A percentile compares a stretch with the other conserved stretches of the same genome.
Conservation (phyloP, 139 green algal species). For the Bryopsis sp. region DNA sequence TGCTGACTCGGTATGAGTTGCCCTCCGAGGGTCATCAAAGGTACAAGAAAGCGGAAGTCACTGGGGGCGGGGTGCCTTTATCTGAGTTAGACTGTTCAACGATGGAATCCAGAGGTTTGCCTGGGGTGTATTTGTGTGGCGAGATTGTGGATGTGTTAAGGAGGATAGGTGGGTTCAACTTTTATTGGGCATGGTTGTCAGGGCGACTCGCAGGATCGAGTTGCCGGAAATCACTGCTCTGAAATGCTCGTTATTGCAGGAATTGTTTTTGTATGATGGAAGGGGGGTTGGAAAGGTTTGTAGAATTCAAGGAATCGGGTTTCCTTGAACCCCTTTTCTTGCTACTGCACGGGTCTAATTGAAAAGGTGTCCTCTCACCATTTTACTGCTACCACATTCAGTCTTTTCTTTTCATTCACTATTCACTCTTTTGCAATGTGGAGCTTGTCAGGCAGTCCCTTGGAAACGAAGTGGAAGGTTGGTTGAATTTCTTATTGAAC, state of each 20-base stretch:
- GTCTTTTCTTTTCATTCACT: no score
- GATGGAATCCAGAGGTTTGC: slow-evolving; percentile 54
- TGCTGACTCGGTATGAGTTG: slow-evolving; percentile 50
- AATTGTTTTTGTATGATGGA: no score
- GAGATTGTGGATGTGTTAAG: slow-evolving; percentile 82
- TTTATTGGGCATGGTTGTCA: slow-evolving; percentile 78
- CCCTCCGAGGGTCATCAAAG: slow-evolving; percentile 46
- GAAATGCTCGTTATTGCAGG: no score
- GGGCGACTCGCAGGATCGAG: slow-evolving; percentile 64
- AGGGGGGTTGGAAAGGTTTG: no score
- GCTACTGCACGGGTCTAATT: no score
- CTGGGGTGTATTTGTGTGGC: slow-evolving; percentile 66
- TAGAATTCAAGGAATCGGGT: no score
- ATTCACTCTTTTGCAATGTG: no score
- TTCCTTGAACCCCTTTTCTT: no score
- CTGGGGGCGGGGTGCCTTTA: slow-evolving; percentile 72
- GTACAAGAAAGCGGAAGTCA: slow-evolving; percentile 75
- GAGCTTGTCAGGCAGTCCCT: neutral
- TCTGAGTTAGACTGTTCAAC: slow-evolving; percentile 52
- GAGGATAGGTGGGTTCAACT: slow-evolving; percentile 92
- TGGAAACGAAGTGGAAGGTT: neutral
- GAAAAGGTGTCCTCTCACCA: no score
- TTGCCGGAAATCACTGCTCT: no score
- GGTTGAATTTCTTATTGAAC: neutral
- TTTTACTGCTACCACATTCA: no score